Percentiles rank a stretch among this genome's conserved stretches.
These are phyloP conservation scores for Phytophthora palmivora DNA, from an alignment of 352 stramenopile genomes.

Conservation along the genomic window DNA sequence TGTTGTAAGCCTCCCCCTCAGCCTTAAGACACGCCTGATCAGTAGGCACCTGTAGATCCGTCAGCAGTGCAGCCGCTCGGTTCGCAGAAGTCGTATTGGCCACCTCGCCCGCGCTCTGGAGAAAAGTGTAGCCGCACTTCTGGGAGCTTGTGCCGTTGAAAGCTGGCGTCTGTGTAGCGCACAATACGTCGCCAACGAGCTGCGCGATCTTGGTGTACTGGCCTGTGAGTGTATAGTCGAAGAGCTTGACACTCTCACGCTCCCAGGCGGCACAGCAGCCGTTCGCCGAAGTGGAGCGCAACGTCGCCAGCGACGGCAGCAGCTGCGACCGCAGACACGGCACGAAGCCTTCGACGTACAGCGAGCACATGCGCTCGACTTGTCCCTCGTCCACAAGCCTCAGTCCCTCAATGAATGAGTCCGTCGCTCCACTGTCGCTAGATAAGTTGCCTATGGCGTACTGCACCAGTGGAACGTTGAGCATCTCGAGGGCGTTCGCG, in stretches of 20 bases:
- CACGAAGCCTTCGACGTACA: slow-evolving; percentile 56
- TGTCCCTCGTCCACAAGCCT: slow-evolving; percentile 36
- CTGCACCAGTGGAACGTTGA: slow-evolving; percentile 54
- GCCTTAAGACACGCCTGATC: slow-evolving; percentile 60
- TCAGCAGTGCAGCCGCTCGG: slow-evolving; percentile 46
- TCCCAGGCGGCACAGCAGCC: slow-evolving; percentile 68
- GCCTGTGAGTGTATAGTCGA: slow-evolving; percentile 67
- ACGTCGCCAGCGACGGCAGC: slow-evolving; percentile 56
- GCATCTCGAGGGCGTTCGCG: slow-evolving; percentile 37
- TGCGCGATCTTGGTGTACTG: slow-evolving; percentile 64
- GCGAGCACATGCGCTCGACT: slow-evolving; percentile 57
- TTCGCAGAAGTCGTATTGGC: slow-evolving; percentile 45
- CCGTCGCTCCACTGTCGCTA: slow-evolving; percentile 18
- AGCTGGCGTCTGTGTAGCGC: slow-evolving; percentile 55
- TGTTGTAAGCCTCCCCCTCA: slow-evolving; percentile 54
- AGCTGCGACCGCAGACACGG: slow-evolving; percentile 61
- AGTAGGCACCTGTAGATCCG: slow-evolving; percentile 57
- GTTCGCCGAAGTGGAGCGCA: slow-evolving; percentile 51
- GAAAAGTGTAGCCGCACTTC: slow-evolving; percentile 59
- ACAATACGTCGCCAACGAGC: slow-evolving; percentile 59
- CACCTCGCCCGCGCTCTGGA: slow-evolving; percentile 39
- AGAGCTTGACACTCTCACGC: slow-evolving; percentile 44
- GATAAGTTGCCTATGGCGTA: slow-evolving; percentile 49
- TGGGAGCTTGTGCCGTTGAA: slow-evolving; percentile 48
- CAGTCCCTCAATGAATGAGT: slow-evolving; percentile 31